Evolutionary conservation across 2,329 filamentous ascomycete species (phyloP), one percentile per base, ranked within the genome.

Genomic region (Rutstroemia sp.): DNA sequence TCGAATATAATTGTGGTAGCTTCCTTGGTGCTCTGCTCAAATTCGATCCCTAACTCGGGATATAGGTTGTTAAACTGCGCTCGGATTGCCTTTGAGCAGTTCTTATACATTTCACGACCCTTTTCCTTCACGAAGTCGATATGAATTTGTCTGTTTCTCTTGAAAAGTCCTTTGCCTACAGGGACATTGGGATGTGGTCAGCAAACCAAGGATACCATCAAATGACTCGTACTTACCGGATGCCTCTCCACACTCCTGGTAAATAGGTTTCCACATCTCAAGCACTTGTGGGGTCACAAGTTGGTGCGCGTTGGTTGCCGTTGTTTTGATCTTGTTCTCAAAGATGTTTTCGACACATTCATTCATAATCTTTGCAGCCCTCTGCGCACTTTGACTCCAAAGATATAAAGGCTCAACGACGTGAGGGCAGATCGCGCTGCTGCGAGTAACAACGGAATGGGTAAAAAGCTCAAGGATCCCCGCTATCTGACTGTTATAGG

Each of bases 61-160:
- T 30, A 25, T 2, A 49, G 4, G 0, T 38, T 21, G 19, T 49
- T 14, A 12, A 38, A 38, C 23, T 23, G 21, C 10, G 6, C 9
- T 5, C 47, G 30, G 27, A 38, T 38, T 38, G 5, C 27, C 21
- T 47, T 49, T 18, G 47, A 49, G 14, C 47, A 49, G 7, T 18
- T 10, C n/a, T 42, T 37, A n/a, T 62, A 54, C 52, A 63, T 61
- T 6, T 18, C 4, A 5, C 19, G 4, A 6, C 60, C 60, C 0
- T 49, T n/a, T 2, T 57, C 42, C 8, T 19, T 54, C 44, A 62
- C 54, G 1, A 25, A 30, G 5, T 16, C 27, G 10, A 48, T 16
- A 44, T 61, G 60, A 5, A 38, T 39, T 2, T 41, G n/a, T n/a
- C 49, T 60, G 38, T 63, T 63, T 19, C 57, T 37, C 7, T 50